phyloP scores from a whole-genome alignment of 1,139 yeast genomes.

The Yamadazyma dushanensis region DNA sequence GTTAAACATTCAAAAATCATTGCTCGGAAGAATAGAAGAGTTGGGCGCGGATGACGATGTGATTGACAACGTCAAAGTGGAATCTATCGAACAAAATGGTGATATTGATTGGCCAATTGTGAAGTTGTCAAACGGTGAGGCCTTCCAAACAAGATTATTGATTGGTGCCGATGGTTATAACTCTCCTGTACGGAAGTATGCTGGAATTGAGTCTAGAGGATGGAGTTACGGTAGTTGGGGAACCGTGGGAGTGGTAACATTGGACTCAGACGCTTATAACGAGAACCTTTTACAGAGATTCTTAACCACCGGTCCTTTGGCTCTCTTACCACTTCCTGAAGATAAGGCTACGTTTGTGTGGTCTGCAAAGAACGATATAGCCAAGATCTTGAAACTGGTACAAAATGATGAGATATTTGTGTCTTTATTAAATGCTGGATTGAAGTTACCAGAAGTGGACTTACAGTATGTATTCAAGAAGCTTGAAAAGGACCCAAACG shows the following conservation, averaged over 20 bases:
- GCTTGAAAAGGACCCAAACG: constrained; percentile 37
- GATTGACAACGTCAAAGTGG: constrained; percentile 30
- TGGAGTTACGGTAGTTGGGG: constrained; percentile 92
- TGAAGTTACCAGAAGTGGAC: constrained; percentile 58
- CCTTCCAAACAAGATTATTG: constrained; percentile 66
- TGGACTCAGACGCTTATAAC: constrained; percentile 70
- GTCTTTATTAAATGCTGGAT: constrained; percentile 79
- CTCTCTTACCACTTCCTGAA: constrained; percentile 83
- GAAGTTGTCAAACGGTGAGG: constrained; percentile 63
- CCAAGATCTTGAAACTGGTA: constrained; percentile 54
- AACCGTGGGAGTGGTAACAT: constrained; percentile 80
- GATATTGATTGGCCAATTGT: constrained; percentile 75
- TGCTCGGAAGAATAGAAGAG: constrained; percentile 58
- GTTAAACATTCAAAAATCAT: constrained; percentile 74
- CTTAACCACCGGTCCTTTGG: constrained; percentile 89
- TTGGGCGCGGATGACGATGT: constrained; percentile 27
- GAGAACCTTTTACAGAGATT: constrained; percentile 92
- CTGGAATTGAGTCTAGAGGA: constrained; percentile 83
- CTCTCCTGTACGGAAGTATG: constrained; percentile 85
- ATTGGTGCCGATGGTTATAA: constrained; percentile 97
- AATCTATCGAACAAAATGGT: constrained; percentile 17
- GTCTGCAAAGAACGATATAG: constrained; percentile 81
- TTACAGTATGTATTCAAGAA: constrained; percentile 38
- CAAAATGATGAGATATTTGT: constrained; percentile 65
- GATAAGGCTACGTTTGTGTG: constrained; percentile 89